A percentile compares a stretch with the other conserved stretches of the same genome.
phyloP scores from a whole-genome alignment of 2,329 filamentous ascomycete genomes.

The Dothiorella sarmentorum region DNA sequence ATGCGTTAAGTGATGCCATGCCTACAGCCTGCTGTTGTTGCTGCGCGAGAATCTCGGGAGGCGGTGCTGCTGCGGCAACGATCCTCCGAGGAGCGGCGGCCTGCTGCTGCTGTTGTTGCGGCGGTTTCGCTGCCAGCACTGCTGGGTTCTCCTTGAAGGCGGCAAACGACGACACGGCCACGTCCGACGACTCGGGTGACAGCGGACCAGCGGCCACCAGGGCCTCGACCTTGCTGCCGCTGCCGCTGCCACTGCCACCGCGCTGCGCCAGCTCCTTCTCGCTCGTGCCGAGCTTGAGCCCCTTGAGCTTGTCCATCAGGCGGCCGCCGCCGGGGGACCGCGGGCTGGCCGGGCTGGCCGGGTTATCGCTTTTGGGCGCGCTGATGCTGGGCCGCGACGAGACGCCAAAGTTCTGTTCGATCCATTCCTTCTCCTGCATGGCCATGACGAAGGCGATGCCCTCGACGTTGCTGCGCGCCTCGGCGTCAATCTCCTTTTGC shows the following conservation, averaged over 20 bases:
- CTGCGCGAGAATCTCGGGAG: conserved; percentile 39
- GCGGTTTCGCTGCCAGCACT: conserved; percentile 41
- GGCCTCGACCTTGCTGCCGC: conserved; percentile 18
- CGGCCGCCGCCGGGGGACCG: conserved; percentile 62
- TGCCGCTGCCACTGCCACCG: conserved; percentile 14
- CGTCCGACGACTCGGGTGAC: conserved; percentile 61
- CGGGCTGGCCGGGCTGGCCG: conserved; percentile 58
- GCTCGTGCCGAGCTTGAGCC: conserved; percentile 73
- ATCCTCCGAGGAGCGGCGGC: conserved; percentile 31
- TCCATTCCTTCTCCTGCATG: conserved; percentile 78
- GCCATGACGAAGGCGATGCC: conserved; percentile 83
- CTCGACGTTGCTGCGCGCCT: conserved; percentile 71
- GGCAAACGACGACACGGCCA: conserved; percentile 59
- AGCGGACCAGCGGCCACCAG: conserved; percentile 47
- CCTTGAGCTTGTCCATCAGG: conserved; percentile 74
- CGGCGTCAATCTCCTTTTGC: conserved; percentile 70
- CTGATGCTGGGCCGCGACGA: conserved; percentile 41
- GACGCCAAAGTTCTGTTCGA: conserved; percentile 74
- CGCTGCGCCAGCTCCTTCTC: conserved; percentile 59
- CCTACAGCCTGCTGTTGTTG: conserved; percentile 29
- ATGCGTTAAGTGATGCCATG: conserved; percentile 46
- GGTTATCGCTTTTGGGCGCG: conserved; percentile 30
- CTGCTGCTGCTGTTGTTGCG: conserved; percentile 1
- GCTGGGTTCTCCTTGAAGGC: conserved; percentile 52
- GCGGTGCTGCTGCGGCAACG: conserved; percentile 33